phyloP scores from a whole-genome alignment of 805 yeast genomes.

The Yamadazyma ubonensis region DNA sequence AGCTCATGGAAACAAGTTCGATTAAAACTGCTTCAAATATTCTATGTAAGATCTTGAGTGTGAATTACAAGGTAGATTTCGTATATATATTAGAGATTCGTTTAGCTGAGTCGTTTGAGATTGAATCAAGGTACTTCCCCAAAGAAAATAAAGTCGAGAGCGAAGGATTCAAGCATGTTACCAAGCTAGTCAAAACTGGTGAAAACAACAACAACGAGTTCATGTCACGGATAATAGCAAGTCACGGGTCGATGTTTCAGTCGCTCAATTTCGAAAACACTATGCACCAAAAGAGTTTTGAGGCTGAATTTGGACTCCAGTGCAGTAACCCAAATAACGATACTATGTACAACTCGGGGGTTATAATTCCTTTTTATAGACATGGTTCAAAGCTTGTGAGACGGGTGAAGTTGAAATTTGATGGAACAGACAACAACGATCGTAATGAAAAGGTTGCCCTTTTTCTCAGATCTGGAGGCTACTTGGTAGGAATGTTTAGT shows the following conservation, averaged over 20 bases:
- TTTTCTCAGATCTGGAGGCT: slow-evolving; percentile 53
- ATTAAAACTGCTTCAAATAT: slow-evolving; percentile 44
- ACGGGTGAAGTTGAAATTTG: slow-evolving; percentile 19
- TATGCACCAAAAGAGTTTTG: slow-evolving; percentile 46
- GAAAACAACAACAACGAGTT: slow-evolving; percentile 32
- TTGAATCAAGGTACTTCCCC: slow-evolving; percentile 46
- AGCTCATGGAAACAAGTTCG: slow-evolving; percentile 35
- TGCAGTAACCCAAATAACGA: slow-evolving; percentile 32
- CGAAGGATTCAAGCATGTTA: slow-evolving; percentile 41
- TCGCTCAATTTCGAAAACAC: slow-evolving; percentile 31
- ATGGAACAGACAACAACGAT: slow-evolving; percentile 4
- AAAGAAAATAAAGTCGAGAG: slow-evolving; percentile 42
- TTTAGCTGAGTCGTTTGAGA: slow-evolving; percentile 45
- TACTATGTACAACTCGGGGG: slow-evolving; percentile 45
- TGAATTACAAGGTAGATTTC: slow-evolving; percentile 36
- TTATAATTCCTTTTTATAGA: slow-evolving; percentile 53
- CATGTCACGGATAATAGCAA: slow-evolving; percentile 48
- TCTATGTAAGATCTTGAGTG: slow-evolving; percentile 38
- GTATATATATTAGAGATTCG: slow-evolving; percentile 53
- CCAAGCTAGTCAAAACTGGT: slow-evolving; percentile 29
- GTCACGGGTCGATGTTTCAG: slow-evolving; percentile 27
- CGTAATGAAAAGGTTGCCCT: slow-evolving; percentile 18
- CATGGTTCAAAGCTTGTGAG: slow-evolving; percentile 45
- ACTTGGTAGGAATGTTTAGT: slow-evolving; percentile 47
- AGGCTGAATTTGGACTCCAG: slow-evolving; percentile 52